Evolutionary conservation across 495 filamentous ascomycete species (phyloP).

Genomic region (Cryomyces minteri): DNA sequence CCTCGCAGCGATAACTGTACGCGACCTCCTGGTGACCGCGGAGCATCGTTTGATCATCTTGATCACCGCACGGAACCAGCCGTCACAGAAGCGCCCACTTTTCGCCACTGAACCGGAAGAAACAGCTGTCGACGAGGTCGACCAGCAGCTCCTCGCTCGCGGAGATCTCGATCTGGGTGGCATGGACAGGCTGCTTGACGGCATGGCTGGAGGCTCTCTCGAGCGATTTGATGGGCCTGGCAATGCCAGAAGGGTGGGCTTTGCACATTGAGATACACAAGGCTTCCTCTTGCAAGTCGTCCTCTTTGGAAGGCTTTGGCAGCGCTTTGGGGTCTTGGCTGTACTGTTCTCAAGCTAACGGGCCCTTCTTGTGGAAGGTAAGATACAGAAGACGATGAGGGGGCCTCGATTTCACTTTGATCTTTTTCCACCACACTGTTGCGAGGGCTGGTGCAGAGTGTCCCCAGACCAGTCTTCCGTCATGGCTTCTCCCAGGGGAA

Average conservation of each 20-base stretch:
- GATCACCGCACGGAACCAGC: not conserved
- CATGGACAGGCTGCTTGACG: constrained; percentile 20
- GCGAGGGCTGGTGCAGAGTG: too few species aligned
- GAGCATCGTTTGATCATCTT: constrained; percentile 20
- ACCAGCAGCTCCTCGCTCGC: constrained; percentile 16
- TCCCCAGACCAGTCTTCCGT: too few species aligned
- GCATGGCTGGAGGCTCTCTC: constrained; percentile 8
- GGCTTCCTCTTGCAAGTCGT: not conserved
- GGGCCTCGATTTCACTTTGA: too few species aligned
- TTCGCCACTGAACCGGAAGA: constrained; percentile 7
- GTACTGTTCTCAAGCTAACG: too few species aligned
- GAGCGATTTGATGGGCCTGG: not conserved
- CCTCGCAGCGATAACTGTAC: constrained; percentile 7
- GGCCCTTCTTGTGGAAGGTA: too few species aligned
- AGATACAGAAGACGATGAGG: too few species aligned
- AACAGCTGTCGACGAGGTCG: constrained; percentile 4
- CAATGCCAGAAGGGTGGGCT: constrained; percentile 17
- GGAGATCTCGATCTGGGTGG: constrained; percentile 21
- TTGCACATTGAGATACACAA: constrained; percentile 7
- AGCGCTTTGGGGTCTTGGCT: not conserved
- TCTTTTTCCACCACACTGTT: too few species aligned
- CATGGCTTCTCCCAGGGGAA: too few species aligned
- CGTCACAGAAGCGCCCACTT: constrained; percentile 1
- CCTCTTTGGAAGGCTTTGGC: not conserved
- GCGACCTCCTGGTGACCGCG: constrained; percentile 12